Evolutionary conservation across 192 early-diverging fungal genomes (phyloP).

Genomic region (Endogone sp.): DNA sequence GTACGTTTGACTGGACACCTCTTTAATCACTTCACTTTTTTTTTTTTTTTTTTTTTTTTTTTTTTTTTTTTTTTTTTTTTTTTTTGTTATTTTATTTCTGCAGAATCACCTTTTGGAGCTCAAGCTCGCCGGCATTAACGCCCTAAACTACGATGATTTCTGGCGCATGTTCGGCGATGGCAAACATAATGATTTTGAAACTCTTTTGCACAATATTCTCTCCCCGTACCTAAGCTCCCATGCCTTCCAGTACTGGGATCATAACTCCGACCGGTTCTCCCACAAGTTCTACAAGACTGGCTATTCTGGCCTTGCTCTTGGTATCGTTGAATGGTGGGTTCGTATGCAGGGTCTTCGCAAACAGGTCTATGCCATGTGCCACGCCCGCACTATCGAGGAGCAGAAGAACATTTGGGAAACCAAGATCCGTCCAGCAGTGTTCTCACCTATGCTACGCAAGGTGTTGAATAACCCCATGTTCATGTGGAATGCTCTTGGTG

Average conservation of each 20-base stretch:
- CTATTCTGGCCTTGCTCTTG: constrained; percentile 75
- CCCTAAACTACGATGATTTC: constrained; percentile 59
- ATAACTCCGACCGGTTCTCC: constrained; percentile 52
- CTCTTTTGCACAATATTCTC: constrained; percentile 58
- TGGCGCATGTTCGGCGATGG: constrained; percentile 83
- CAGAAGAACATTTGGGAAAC: constrained; percentile 63
- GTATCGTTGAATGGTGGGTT: constrained; percentile 58
- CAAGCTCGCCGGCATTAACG: constrained; percentile 67
- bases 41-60: too few relatives aligned
- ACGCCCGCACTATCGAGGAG: constrained; percentile 47
- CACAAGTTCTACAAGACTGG: constrained; percentile 78
- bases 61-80: too few relatives aligned
- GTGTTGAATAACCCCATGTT: constrained; percentile 75
- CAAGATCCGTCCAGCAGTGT: constrained; percentile 60
- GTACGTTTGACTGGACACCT: too few relatives aligned
- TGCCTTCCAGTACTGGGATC: constrained; percentile 79
- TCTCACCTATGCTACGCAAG: constrained; percentile 55
- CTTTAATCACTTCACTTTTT: too few relatives aligned
- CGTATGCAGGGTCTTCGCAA: constrained; percentile 50
- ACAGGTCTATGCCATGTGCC: constrained; percentile 51
- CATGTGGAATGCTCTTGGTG: constrained; percentile 80
- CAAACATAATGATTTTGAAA: constrained; percentile 51
- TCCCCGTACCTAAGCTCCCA: constrained; percentile 66
- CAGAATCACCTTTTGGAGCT: constrained; percentile 82
- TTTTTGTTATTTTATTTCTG: too few relatives aligned